A percentile compares a stretch with the other conserved stretches of the same genome.
These are phyloP conservation scores for Cystobasidiaceae sp. DNA, from an alignment of 1,284 basidiomycete genomes.

Conservation along the genomic window DNA sequence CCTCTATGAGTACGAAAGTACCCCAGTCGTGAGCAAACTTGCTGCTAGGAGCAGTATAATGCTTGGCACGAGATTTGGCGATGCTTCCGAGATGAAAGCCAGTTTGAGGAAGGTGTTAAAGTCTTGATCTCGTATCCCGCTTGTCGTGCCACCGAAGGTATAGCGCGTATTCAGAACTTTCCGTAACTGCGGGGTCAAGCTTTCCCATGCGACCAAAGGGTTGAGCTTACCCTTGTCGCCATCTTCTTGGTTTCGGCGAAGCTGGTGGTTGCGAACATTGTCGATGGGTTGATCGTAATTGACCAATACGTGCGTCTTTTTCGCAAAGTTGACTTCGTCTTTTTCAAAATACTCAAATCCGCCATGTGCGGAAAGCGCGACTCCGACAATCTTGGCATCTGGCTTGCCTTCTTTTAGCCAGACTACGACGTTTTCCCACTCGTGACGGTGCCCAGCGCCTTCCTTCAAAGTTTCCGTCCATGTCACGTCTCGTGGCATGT, in stretches of 20 bases:
- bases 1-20: too few relatives aligned
- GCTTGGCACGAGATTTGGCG: not conserved
- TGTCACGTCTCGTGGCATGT: constrained; percentile 4
- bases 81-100: not conserved
- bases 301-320: not conserved
- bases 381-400: not conserved
- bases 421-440: constrained; percentile 5
- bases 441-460: constrained; percentile 1
- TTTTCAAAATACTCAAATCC: not conserved
- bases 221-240: not conserved
- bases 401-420: not conserved
- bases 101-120: not conserved
- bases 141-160: not conserved
- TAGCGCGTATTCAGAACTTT: not conserved
- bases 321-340: not conserved
- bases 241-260: not conserved
- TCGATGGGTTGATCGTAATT: not conserved
- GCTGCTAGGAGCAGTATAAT: too few relatives aligned
- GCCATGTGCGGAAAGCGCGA: not conserved
- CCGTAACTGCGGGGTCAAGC: not conserved
- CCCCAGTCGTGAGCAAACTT: too few relatives aligned
- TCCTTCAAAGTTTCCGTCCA: not conserved
- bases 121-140: not conserved
- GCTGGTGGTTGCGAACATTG: not conserved
- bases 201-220: not conserved